Conservation (phyloP, 208 protist genomes). For the Wallacemonas collosoma region DNA sequence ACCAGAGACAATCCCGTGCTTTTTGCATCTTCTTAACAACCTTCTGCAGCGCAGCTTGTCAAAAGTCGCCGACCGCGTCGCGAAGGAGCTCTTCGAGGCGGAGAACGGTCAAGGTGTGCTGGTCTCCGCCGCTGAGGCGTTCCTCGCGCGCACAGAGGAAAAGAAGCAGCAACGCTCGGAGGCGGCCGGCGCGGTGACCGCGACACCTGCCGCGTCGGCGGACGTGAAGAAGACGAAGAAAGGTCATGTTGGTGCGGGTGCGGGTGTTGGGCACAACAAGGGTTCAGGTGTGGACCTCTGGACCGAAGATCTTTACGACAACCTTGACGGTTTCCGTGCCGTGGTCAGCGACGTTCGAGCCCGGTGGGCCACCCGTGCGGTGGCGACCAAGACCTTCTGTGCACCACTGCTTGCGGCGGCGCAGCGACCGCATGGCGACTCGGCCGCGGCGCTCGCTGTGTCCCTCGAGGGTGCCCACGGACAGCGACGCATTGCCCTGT, state of each 20-base stretch:
- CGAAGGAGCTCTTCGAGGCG: constrained; percentile 58
- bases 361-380: constrained; percentile 31
- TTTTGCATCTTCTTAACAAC: constrained; percentile 85
- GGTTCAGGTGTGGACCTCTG: constrained; percentile 41
- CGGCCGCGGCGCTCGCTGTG: neutral
- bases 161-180: constrained; percentile 27
- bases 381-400: constrained; percentile 8
- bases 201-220: neutral
- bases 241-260: neutral
- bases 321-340: constrained; percentile 47
- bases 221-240: constrained; percentile 11
- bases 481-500: constrained; percentile 37
- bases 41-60: constrained; percentile 85
- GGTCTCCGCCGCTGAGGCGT: constrained; percentile 54
- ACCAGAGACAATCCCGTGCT: constrained; percentile 66
- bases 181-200: neutral
- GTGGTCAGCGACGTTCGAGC: constrained; percentile 39
- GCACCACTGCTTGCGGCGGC: neutral
- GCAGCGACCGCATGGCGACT: neutral
- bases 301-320: constrained; percentile 47
- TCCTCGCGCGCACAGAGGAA: constrained; percentile 46
- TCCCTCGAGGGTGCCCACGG: constrained; percentile 18
- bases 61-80: constrained; percentile 82
- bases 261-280: no score
- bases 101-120: constrained; percentile 59